A percentile compares a stretch with the other conserved stretches of the same genome.
Conservation (phyloP, 306 rosid genomes). For the Vachellia pachyceras region DNA sequence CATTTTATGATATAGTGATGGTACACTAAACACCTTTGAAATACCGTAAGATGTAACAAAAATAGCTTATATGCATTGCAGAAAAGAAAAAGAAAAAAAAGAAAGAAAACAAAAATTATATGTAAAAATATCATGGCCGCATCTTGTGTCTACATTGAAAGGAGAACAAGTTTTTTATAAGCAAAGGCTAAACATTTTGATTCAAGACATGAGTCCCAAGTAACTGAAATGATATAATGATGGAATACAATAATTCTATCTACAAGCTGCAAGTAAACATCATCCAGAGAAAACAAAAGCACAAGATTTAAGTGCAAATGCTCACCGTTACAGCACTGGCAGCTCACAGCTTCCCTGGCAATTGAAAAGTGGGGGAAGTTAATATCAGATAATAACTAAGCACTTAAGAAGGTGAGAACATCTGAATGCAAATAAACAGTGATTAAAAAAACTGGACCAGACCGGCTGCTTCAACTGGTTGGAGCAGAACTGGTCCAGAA, state of each 20-base stretch:
- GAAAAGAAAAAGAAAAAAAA: no score
- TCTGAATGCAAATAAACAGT: neutral
- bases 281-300: constrained; percentile 20
- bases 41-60: neutral
- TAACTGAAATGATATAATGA: constrained; percentile 8
- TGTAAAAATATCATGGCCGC: constrained; percentile 19
- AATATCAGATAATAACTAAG: constrained; percentile 30
- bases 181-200: constrained; percentile 7
- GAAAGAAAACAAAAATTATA: no score
- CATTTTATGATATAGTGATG: neutral
- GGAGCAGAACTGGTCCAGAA: no score
- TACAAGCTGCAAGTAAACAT: constrained; percentile 14
- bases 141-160: constrained; percentile 27
- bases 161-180: neutral
- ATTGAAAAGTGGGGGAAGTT: constrained; percentile 20
- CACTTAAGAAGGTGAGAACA: constrained; percentile 24
- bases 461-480: no score
- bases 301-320: constrained; percentile 26
- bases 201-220: constrained; percentile 28
- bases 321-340: constrained; percentile 77
- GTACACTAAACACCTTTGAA: neutral
- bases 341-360: constrained; percentile 90
- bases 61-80: neutral
- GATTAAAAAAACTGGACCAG: no score
- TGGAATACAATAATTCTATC: constrained; percentile 19